Evolutionary conservation across 495 filamentous ascomycete species (phyloP), one percentile per base, ranked within the genome.

Genomic region (Cercophora scortea): DNA sequence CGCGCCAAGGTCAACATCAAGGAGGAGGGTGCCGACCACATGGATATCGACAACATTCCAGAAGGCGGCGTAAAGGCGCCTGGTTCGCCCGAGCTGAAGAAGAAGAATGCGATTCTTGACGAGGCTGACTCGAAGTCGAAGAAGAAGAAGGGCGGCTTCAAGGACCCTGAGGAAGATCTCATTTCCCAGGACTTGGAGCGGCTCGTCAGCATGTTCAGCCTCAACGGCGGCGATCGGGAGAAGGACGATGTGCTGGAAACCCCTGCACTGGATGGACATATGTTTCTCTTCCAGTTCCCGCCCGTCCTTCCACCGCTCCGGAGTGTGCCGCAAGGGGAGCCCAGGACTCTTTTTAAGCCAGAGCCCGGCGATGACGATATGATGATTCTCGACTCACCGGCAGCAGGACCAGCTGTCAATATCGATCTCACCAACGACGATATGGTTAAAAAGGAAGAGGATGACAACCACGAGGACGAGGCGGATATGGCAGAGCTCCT

Each of bases 231-330:
- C 25, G 38, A 55, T 25, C 56, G 50, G 32, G 58, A 58, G 8
- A 57, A 59, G 10, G 45, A 53, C 32, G 58, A 51, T 32, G 58
- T 55, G 8, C 57, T 58, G 11, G 45, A 18, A 11, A 57, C 58
- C 43, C 59, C 59, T 10, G 58, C 57, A 9, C 58, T 63, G 32
- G 77, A 76, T 32, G 77, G 77, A 19, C 73, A 76, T 44, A 64
- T 83, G 52, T 85, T 82, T 50, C 71, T 85, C 45, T 84, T 87
- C 65, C 83, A 86, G 63, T 73, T 87, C 51, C 83, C 83, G 16
- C 77, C 79, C 11, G 70, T 80, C 13, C 65, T 85, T 0, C 82
- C 83, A 15, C 74, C 77, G 4, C 67, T 86, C 12, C 60, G 50
- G 32, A 40, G 45, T 54, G 56, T 56, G 8, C 38, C 56, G 0